Evolutionary conservation across 768 basidiomycete genomes (phyloP), one percentile per base, ranked within the genome.

Genomic region (Suillus variegatus): DNA sequence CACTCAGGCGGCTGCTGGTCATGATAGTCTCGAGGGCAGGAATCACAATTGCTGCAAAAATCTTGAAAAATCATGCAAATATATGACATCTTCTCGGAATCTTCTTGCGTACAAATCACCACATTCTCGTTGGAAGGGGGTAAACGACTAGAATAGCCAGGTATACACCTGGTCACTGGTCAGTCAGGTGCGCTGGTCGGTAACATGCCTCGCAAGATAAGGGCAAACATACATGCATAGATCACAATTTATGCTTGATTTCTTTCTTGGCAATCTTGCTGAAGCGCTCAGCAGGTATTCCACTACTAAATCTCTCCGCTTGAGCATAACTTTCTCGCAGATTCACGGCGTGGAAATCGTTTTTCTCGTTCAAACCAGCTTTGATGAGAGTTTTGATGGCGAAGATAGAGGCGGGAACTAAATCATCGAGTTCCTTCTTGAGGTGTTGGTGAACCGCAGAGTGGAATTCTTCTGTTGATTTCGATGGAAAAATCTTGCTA

Each of bases 261-360:
- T 91, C 87, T 70, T 85, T 89, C 55, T 72, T 81, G 22, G 87
- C 83, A 63, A 91, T 83, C 72, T 80, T 83, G 28, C 68, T 75
- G 68, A 91, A 92, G 55, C 84, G 83, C 66, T 75, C 73, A 1
- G 65, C 44, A 12, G 90, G 90, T 47, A 86, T 75, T 1, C 88
- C 89, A 64, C 84, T 88, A 4, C 82, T 84, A 71, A 91, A 84
- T 58, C 85, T 81, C 58, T 84, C 86, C 4, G 88, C 89, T 77
- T 91, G 90, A 12, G 86, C 88, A 71, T 89, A 90, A 62, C 86
- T 88, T 75, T 91, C 89, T 54, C 89, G 81, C 16, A 90, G 78
- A 69, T 89, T 89, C 12, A 85, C 85, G 3, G 84, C 85, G 72
- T 91, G 87, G 4, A 86, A 84, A 60, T 86, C 76, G 52, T 88